Evolutionary conservation across 768 basidiomycete genomes (phyloP), one percentile per base, ranked within the genome.

Genomic region (Lactifluus hygrophoroides): DNA sequence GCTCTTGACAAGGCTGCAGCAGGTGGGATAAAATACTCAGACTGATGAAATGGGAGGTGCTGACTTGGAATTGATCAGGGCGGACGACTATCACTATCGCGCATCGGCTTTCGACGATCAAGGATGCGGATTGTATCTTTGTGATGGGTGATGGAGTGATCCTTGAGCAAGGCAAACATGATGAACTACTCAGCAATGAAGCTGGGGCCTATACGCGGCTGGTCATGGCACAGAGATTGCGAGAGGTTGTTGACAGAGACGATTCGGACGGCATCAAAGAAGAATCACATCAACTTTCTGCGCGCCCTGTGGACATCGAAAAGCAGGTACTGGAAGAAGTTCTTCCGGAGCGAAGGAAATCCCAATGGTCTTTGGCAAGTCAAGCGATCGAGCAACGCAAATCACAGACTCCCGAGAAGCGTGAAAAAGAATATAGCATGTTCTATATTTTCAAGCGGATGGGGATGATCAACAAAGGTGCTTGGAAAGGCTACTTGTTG

Each of bases 191-290:
- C 13, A 8, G 13, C 9, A 35, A 35, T 11, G 34, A 35, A 5
- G 9, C 7, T 35, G 13, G 34, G 7, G 7, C 13, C 6, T 35
- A 35, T 35, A 2, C 34, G 1, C 76, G 79, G 23, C 80, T 92
- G 9, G 89, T 91, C 6, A 79, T 81, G 21, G 83, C 90, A 0
- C 89, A 91, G 73, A 82, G 76, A 61, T 77, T 92, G 3, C 83
- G 86, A 16, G 87, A 89, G 66, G n/a, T 14, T 61, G 30, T 69
- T 45, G 58, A 10, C 19, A 5, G 32, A 2, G 66, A 66, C 8
- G 67, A 64, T 11, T 60, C n/a, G 6, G 54, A 54, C 2, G 56
- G 32, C 23, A 54, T 28, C 1, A 54, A 14, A 1, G 43, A 54
- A 3, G 54, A 34, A 19, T 57, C 40, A 16, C 58, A 43, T 14